Evolutionary conservation across 768 basidiomycete species (phyloP).

Genomic region (Boletellus sp.): DNA sequence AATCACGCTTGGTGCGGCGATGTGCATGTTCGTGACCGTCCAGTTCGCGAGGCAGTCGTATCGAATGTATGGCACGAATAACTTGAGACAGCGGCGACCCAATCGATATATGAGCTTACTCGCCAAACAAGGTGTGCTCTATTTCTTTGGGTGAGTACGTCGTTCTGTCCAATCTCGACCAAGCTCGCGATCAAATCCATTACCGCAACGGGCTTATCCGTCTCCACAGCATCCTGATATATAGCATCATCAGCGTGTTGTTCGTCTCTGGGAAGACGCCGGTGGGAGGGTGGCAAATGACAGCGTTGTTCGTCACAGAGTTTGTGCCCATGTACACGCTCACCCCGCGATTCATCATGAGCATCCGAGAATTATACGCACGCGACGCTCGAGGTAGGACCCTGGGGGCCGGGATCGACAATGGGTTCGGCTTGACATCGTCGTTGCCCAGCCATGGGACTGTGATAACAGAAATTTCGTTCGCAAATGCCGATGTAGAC

Average conservation of each 20-base stretch:
- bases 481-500: not conserved
- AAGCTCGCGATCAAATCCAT: not conserved
- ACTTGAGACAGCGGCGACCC: not conserved
- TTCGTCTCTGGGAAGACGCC: not conserved
- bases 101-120: constrained; percentile 9
- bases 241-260: not conserved
- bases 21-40: not conserved
- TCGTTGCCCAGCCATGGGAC: not conserved
- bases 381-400: not conserved
- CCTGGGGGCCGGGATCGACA: not conserved
- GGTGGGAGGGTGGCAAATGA: not conserved
- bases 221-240: not conserved
- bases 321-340: not conserved
- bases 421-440: constrained; percentile 2
- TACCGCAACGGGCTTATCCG: no score
- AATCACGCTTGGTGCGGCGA: not conserved
- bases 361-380: constrained; percentile 4
- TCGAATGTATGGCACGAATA: not conserved
- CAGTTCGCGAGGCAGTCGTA: constrained; percentile 3
- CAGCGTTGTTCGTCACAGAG: not conserved
- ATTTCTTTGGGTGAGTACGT: constrained; percentile 7
- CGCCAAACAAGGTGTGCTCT: constrained; percentile 4
- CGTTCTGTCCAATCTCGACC: no score
- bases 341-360: constrained; percentile 5
- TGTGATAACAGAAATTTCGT: not conserved